A percentile compares a stretch with the other conserved stretches of the same genome.
Conservation (phyloP, 768 basidiomycete genomes). For the Phaffia tasmanica region DNA sequence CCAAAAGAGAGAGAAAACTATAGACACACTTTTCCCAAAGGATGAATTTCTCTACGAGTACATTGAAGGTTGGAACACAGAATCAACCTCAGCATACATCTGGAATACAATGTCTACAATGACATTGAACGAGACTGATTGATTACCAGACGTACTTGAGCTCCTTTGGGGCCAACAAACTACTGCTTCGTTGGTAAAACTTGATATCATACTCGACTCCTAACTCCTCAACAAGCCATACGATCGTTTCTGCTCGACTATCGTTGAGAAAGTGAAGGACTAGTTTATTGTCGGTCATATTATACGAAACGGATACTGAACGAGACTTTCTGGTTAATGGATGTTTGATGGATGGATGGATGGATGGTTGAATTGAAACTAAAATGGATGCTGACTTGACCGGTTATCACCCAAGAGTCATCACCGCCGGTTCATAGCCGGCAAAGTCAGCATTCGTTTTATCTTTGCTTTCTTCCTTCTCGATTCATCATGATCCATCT, state of each 20-base stretch:
- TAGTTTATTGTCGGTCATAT: background rate
- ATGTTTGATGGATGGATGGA: too few relatives aligned
- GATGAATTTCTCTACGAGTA: too few relatives aligned
- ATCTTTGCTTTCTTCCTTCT: too few relatives aligned
- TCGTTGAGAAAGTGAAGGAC: constrained; percentile 23
- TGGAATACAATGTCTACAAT: background rate
- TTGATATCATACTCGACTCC: constrained; percentile 14
- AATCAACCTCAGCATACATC: background rate
- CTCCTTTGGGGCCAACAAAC: constrained; percentile 15
- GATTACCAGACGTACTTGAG: constrained; percentile 11
- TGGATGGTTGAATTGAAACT: too few relatives aligned
- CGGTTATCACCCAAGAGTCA: too few relatives aligned
- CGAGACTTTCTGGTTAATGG: too few relatives aligned
- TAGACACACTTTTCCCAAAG: too few relatives aligned
- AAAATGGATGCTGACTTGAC: too few relatives aligned
- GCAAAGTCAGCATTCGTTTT: too few relatives aligned
- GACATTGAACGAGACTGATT: background rate
- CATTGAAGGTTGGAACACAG: background rate
- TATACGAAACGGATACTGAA: too few relatives aligned
- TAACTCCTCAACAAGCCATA: constrained; percentile 25
- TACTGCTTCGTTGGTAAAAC: constrained; percentile 10
- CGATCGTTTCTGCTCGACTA: constrained; percentile 20
- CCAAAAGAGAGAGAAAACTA: background rate
- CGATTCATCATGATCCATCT: too few relatives aligned
- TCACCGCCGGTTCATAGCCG: too few relatives aligned